Base-by-base conservation (phyloP, 768 basidiomycete species). In the Clathrus columnatus region DNA sequence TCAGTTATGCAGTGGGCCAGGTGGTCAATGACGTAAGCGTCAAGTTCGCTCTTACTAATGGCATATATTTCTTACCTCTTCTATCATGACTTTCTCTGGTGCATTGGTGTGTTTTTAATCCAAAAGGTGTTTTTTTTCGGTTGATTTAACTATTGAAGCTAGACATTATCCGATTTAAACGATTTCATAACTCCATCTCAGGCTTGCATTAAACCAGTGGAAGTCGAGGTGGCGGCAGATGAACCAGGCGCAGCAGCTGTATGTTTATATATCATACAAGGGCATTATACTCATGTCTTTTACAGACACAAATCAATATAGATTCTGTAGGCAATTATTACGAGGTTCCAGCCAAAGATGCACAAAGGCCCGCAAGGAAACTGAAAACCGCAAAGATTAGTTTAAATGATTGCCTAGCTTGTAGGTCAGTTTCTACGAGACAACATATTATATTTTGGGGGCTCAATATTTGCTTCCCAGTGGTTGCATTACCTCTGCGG, bases 401-500 rank as follows among this genome's bases (percentile, higher is more conserved):
- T 66, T 70, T 99, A 62, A 98, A 96, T 61, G 96, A 99, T 66
- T 99, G 96, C 71, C 76, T 99, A 46, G 96, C 96, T 23, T 98
- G 96, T 78, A 96, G 92, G 94, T 91, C 64, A 51, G 85, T 73
- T 27, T 20, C 10, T 4, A 36, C n/a, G 14, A 36, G 11, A 4
- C 14, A 27, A 21, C 32, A 18, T 36, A 26, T 48, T 41, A 43
- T 23, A 17, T 50, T n/a, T 6, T 2, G 36, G 16, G 1, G 50
- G 2, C 5, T 23, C 18, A 4, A 4, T 26, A 23, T 16, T 16
- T 14, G 6, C 17, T 44, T 48, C 61, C 30, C 61, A 96, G 95
- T 57, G 96, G 96, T 2, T 99, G 96, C 65, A 97, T 99, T 63
- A 99, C 96, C 2, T 97, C 95, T 36, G 95, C 95, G 21, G 95